phyloP scores from a whole-genome alignment of 179 eudicot species.

The Carnegiea gigantea region DNA sequence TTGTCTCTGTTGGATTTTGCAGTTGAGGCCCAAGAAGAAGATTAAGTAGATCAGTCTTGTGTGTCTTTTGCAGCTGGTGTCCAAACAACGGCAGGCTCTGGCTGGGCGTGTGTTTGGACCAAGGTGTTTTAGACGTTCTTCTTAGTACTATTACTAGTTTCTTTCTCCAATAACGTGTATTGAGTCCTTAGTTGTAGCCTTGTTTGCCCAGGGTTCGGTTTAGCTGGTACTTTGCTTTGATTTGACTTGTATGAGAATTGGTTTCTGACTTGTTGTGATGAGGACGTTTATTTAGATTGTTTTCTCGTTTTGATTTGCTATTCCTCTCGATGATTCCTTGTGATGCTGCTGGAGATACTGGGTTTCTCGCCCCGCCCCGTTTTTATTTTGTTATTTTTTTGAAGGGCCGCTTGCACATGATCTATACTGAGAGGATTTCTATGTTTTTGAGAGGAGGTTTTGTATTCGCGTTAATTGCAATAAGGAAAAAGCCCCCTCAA shows the following conservation, averaged over 20 bases:
- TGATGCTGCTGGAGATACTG: too few relatives aligned
- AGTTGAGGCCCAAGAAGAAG: slow-evolving; percentile 55
- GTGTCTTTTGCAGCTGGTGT: not conserved
- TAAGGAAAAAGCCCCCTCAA: too few relatives aligned
- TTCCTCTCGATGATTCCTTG: too few relatives aligned
- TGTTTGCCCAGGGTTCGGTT: not conserved
- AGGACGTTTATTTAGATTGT: too few relatives aligned
- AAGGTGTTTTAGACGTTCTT: not conserved
- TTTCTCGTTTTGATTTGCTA: too few relatives aligned
- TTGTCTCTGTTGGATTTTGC: slow-evolving; percentile 12
- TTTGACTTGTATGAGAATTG: not conserved
- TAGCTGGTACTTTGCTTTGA: not conserved
- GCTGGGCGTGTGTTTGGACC: not conserved
- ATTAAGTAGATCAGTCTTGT: slow-evolving; percentile 32
- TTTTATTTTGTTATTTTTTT: too few relatives aligned
- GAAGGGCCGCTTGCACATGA: too few relatives aligned
- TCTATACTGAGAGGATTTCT: too few relatives aligned
- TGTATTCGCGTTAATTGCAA: too few relatives aligned
- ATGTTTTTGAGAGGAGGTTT: too few relatives aligned
- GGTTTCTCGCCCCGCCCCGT: too few relatives aligned
- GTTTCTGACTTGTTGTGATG: too few relatives aligned
- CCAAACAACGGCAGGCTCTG: not conserved
- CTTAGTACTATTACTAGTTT: not conserved
- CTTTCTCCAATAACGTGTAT: not conserved
- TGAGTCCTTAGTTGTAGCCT: not conserved